Percentiles rank a stretch among this genome's conserved stretches.
Conservation (phyloP, 768 basidiomycete genomes). For the Amanita phalloides region DNA sequence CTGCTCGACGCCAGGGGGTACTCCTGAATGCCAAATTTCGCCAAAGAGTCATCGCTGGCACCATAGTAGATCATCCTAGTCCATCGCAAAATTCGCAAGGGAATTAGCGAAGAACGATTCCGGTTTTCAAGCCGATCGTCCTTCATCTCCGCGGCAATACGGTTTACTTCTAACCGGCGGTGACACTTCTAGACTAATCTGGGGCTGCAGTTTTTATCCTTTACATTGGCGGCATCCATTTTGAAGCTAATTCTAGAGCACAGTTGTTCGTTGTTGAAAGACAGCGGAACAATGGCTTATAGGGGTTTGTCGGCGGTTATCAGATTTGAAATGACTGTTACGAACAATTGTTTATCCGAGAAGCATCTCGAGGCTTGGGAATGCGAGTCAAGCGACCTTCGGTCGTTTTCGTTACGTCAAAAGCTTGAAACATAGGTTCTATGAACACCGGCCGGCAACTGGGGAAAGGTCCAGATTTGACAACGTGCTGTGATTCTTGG, state of each 20-base stretch:
- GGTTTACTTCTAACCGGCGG: background rate
- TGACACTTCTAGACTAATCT: background rate
- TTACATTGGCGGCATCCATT: background rate
- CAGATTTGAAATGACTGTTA: background rate
- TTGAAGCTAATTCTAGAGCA: background rate
- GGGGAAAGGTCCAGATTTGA: background rate
- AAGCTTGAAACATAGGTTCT: background rate
- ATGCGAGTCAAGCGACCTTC: background rate
- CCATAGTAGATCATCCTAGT: background rate
- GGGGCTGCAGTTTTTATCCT: background rate
- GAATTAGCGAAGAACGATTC: background rate
- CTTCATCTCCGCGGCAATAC: constrained; percentile 7
- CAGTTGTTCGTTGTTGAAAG: background rate
- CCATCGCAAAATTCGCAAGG: background rate
- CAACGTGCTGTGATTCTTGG: background rate
- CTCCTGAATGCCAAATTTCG: background rate
- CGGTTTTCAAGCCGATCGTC: background rate
- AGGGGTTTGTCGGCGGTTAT: background rate
- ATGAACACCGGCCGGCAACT: constrained; percentile 6
- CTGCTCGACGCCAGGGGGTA: background rate
- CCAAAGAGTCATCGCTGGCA: background rate
- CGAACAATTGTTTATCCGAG: background rate
- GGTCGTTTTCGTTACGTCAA: constrained; percentile 4
- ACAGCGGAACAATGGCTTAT: background rate
- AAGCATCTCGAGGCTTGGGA: background rate